Evolutionary conservation across 2,329 filamentous ascomycete species (phyloP).

Genomic region (Colletotrichum magnum): DNA sequence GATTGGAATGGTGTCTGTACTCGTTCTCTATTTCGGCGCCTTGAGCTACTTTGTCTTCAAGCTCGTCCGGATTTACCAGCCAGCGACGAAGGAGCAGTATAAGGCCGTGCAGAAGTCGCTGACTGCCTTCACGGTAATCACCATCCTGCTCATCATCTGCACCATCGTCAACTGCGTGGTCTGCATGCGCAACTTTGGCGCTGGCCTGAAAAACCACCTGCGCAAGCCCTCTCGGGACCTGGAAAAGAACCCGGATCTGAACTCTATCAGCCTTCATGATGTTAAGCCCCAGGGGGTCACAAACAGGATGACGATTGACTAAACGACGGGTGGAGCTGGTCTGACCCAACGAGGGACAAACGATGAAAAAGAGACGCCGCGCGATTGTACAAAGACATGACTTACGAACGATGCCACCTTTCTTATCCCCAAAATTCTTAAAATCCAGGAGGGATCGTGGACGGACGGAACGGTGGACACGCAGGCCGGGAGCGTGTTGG

Average conservation of each 20-base stretch:
- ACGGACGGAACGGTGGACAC: slow-evolving; percentile 33
- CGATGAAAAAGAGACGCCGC: slow-evolving; percentile 36
- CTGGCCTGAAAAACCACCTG: slow-evolving; percentile 90
- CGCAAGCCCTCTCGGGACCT: slow-evolving; percentile 63
- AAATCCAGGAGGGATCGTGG: slow-evolving; percentile 27
- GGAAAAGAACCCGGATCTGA: slow-evolving; percentile 69
- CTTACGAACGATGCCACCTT: slow-evolving; percentile 41
- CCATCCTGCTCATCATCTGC: slow-evolving; percentile 87
- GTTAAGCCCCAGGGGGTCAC: slow-evolving; percentile 66
- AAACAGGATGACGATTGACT: slow-evolving; percentile 75
- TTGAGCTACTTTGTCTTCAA: slow-evolving; percentile 99
- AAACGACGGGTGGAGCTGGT: slow-evolving; percentile 44
- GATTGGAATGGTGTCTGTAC: slow-evolving; percentile 81
- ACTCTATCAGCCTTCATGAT: slow-evolving; percentile 70
- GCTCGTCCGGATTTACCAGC: slow-evolving; percentile 93
- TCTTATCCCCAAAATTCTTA: slow-evolving; percentile 26
- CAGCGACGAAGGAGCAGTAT: slow-evolving; percentile 73
- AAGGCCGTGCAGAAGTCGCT: slow-evolving; percentile 85
- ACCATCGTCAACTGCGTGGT: slow-evolving; percentile 90
- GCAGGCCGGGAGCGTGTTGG: slow-evolving; percentile 39
- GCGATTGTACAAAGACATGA: slow-evolving; percentile 43
- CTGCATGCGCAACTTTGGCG: slow-evolving; percentile 92
- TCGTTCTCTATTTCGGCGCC: slow-evolving; percentile 89
- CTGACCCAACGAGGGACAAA: slow-evolving; percentile 34
- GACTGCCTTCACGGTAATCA: slow-evolving; percentile 94